phyloP scores from a whole-genome alignment of 2,329 filamentous ascomycete species.

The Aureobasidium zeae region DNA sequence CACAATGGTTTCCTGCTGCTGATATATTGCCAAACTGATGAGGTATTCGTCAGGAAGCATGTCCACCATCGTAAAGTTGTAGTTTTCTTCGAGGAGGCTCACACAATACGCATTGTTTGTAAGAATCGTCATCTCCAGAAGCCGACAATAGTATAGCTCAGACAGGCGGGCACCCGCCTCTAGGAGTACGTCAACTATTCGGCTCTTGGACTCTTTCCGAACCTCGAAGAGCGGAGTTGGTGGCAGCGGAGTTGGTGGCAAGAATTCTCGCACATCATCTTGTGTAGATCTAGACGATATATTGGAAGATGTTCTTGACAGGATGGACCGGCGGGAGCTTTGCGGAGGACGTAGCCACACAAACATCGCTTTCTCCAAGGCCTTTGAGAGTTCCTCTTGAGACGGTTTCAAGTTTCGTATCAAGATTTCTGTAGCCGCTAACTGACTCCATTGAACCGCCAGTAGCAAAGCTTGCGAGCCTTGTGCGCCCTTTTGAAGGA shows the following conservation, averaged over 20 bases:
- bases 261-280: no score
- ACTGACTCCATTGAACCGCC: conserved; percentile 3
- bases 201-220: background rate
- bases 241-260: background rate
- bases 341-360: conserved; percentile 2
- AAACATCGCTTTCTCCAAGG: conserved; percentile 7
- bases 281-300: background rate
- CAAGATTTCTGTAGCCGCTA: conserved; percentile 7
- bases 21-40: conserved; percentile 8
- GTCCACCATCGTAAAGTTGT: background rate
- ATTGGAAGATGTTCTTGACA: conserved; percentile 1
- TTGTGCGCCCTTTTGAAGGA: conserved; percentile 1
- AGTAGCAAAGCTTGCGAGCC: background rate
- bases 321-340: background rate
- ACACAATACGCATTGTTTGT: conserved; percentile 1
- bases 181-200: conserved; percentile 4
- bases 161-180: conserved; percentile 6
- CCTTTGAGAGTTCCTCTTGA: background rate
- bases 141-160: conserved; percentile 8
- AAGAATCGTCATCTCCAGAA: conserved; percentile 12
- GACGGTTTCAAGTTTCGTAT: background rate
- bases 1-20: conserved; percentile 8
- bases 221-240: background rate
- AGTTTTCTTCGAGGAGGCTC: background rate
- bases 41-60: conserved; percentile 2